Evolutionary conservation across 805 yeast genomes (phyloP), one percentile per base, ranked within the genome.

Genomic region (Lachancea quebecensis): DNA sequence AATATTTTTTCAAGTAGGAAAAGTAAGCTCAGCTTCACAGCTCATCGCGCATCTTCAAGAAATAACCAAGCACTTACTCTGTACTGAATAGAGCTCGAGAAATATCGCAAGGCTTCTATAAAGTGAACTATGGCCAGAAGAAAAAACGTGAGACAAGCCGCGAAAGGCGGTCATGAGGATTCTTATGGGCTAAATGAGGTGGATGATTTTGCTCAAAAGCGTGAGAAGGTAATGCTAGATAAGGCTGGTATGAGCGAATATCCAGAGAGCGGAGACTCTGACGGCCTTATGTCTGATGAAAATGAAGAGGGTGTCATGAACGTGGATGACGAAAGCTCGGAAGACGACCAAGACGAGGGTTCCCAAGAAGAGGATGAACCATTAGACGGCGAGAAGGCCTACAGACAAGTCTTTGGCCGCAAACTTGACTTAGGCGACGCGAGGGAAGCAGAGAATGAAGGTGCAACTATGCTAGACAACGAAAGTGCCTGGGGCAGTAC

Each of bases 131-230:
- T 44, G 49, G 51, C 41, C 8, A 44, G 33, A 11, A 44, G 53
- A 56, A 57, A 57, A 51, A 28, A 50, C 36, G 54, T 49, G 49
- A 48, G 40, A 38, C 55, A 50, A 38, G 56, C 60, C 31, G 57
- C 54, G 11, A 54, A 53, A 18, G 15, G 7, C 27, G 35, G 35
- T 10, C 43, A 52, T 11, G 65, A 57, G 16, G 71, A 69, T 43
- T 56, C 62, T 4, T 67, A 74, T 50, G 85, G 79, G 1, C 58
- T 76, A 28, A 79, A 79, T 59, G 90, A 83, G 53, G 81, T 83
- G 9, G 91, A 84, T 55, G 77, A 75, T 10, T 84, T 82, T 62
- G 79, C 78, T 50, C 74, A 76, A 6, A 77, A 74, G 43, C 71
- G 70, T 53, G 88, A 82, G 55, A 72, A 76, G 56, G 58, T 80